Conservation (phyloP, 2,329 filamentous ascomycete species). For the Pseudodiploospora longispora region DNA sequence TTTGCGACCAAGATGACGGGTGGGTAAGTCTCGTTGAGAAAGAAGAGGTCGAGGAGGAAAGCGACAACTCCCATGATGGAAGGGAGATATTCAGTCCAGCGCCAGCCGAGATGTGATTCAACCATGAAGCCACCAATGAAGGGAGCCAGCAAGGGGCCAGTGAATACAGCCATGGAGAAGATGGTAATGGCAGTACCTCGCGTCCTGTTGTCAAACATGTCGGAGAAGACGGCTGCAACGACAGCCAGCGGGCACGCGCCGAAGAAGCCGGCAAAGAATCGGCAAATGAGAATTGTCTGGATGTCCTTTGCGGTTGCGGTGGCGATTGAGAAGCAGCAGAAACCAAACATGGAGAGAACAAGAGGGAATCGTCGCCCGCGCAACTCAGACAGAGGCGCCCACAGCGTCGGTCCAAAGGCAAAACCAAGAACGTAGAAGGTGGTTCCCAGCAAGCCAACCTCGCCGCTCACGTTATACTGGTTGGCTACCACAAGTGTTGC, state of each 20-base stretch:
- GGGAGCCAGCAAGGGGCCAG: slow-evolving; percentile 58
- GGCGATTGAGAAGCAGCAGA: slow-evolving; percentile 60
- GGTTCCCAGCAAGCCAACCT: slow-evolving; percentile 57
- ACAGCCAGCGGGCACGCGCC: slow-evolving; percentile 62
- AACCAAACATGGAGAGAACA: slow-evolving; percentile 56
- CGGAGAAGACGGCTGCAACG: slow-evolving; percentile 63
- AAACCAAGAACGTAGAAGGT: slow-evolving; percentile 66
- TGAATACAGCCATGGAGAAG: slow-evolving; percentile 48
- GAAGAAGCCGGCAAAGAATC: slow-evolving; percentile 68
- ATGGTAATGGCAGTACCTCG: slow-evolving; percentile 42
- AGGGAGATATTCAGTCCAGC: slow-evolving; percentile 62
- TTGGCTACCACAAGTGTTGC: slow-evolving; percentile 49
- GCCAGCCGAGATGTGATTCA: slow-evolving; percentile 57
- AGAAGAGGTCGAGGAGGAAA: slow-evolving; percentile 51
- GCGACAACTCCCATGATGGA: slow-evolving; percentile 56
- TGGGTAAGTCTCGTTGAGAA: slow-evolving; percentile 63
- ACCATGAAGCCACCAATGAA: slow-evolving; percentile 63
- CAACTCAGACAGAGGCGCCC: slow-evolving; percentile 66
- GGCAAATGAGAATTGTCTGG: slow-evolving; percentile 60
- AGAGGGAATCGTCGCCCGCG: slow-evolving; percentile 58
- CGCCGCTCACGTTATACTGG: slow-evolving; percentile 51
- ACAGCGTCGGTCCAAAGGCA: slow-evolving; percentile 62
- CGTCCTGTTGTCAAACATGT: slow-evolving; percentile 60
- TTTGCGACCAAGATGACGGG: slow-evolving; percentile 56
- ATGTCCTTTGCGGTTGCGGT: slow-evolving; percentile 59